A percentile compares a stretch with the other conserved stretches of the same genome.
Evolutionary conservation across 2,329 filamentous ascomycete genomes (phyloP).

Genomic region (Scytalidium lignicola): DNA sequence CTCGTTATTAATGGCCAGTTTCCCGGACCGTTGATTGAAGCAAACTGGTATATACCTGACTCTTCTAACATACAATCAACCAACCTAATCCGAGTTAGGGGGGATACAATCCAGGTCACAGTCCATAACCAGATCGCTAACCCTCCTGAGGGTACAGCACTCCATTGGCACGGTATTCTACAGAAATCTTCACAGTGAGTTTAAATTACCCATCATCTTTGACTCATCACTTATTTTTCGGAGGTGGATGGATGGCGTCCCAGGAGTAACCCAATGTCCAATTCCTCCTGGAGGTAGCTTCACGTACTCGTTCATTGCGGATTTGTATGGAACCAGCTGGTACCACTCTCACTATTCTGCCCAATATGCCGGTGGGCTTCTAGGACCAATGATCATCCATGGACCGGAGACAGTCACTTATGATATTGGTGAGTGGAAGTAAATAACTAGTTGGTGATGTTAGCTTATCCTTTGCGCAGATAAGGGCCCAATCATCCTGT

Average conservation of each 20-base stretch:
- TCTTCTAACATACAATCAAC: neutral
- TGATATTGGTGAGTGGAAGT: conserved; percentile 32
- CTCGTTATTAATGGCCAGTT: conserved; percentile 61
- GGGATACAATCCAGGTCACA: conserved; percentile 49
- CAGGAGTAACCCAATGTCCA: conserved; percentile 26
- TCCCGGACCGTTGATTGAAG: conserved; percentile 61
- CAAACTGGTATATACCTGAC: conserved; percentile 43
- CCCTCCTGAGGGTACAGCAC: conserved; percentile 25
- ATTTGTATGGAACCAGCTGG: conserved; percentile 9
- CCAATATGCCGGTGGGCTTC: conserved; percentile 37
- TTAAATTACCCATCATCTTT: too few species aligned
- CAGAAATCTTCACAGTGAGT: conserved; percentile 25
- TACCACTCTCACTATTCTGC: conserved; percentile 9
- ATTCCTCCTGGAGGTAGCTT: conserved; percentile 23
- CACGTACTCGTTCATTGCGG: conserved; percentile 8
- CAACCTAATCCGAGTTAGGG: neutral
- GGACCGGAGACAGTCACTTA: conserved; percentile 52
- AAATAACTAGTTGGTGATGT: neutral
- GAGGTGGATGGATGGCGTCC: conserved; percentile 39
- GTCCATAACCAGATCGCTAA: conserved; percentile 62
- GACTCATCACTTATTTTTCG: neutral
- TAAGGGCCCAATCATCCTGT: conserved; percentile 32
- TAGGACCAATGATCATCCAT: conserved; percentile 53
- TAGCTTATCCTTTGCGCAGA: conserved; percentile 13
- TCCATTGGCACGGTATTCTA: conserved; percentile 41